Percentiles rank a stretch among this genome's conserved stretches.
These are phyloP conservation scores for Laburnicola sp. DNA, from an alignment of 2,329 filamentous ascomycete genomes.

Conservation along the genomic window DNA sequence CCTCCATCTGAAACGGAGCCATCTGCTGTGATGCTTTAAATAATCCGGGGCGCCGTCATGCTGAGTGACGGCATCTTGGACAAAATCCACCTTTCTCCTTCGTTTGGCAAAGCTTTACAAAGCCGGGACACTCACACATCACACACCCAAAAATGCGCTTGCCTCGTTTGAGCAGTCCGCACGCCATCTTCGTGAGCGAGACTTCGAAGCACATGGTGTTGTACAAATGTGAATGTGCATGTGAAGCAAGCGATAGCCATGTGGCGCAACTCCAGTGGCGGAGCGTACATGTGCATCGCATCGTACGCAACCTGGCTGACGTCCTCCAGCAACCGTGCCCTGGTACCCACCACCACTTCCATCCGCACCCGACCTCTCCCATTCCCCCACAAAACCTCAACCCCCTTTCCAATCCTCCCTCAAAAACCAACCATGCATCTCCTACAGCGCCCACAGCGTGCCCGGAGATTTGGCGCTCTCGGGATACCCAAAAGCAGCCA, in stretches of 20 bases:
- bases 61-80: conserved; percentile 1
- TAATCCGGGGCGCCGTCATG: conserved; percentile 4
- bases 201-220: neutral
- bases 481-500: neutral
- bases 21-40: conserved; percentile 9
- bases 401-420: neutral
- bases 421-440: neutral
- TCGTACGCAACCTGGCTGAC: conserved; percentile 7
- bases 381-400: neutral
- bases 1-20: conserved; percentile 6
- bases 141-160: neutral
- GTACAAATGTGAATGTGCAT: neutral
- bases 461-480: conserved; percentile 6
- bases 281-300: neutral
- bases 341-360: no score
- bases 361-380: neutral
- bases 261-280: conserved; percentile 8
- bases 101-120: no score
- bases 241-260: neutral
- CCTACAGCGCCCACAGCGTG: neutral
- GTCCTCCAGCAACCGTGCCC: neutral
- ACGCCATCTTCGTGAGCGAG: no score
- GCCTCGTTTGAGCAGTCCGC: neutral
- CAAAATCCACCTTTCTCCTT: no score
- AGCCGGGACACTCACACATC: neutral